A percentile compares a stretch with the other conserved stretches of the same genome.
These are phyloP conservation scores for Nitzschia sp. DNA, from an alignment of 108 stramenopile species.

Conservation along the genomic window DNA sequence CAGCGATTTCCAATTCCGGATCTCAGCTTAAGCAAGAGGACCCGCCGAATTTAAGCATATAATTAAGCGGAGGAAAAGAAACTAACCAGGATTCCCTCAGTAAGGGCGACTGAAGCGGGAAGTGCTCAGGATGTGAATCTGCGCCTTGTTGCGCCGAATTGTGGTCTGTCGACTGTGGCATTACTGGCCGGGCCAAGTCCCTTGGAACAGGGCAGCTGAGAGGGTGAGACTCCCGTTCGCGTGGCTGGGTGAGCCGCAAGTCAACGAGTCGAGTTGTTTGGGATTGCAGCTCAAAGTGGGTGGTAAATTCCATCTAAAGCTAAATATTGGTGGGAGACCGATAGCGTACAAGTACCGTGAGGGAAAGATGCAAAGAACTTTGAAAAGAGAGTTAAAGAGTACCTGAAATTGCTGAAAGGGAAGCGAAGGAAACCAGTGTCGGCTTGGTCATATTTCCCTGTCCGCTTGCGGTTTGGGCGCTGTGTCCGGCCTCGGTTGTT, in stretches of 20 bases:
- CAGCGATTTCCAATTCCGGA: constrained; percentile 34
- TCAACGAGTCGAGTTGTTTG: constrained; percentile 95
- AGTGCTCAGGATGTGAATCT: constrained; percentile 87
- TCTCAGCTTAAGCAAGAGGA: constrained; percentile 86
- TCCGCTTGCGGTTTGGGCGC: constrained; percentile 62
- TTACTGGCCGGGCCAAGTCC: constrained; percentile 80
- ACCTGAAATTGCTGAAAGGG: constrained; percentile 97
- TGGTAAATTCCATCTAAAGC: constrained; percentile 97
- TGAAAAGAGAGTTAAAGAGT: constrained; percentile 99
- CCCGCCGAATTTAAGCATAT: constrained; percentile 99
- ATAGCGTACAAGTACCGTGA: constrained; percentile 96
- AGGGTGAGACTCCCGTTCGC: constrained; percentile 95
- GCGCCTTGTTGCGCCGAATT: constrained; percentile 67
- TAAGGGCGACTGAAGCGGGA: constrained; percentile 97
- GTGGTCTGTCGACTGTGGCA: constrained; percentile 82
- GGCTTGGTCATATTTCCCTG: constrained; percentile 50
- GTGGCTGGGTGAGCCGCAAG: constrained; percentile 62
- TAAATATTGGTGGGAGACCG: constrained; percentile 94
- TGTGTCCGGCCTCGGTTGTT: constrained; percentile 59
- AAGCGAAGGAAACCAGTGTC: constrained; percentile 92
- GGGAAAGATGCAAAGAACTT: constrained; percentile 95
- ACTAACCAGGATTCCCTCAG: constrained; percentile 95
- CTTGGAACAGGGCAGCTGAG: constrained; percentile 89
- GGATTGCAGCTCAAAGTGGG: constrained; percentile 94
- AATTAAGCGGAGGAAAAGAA: constrained; percentile 97